Percentiles rank a stretch among this genome's conserved stretches.
phyloP scores from a whole-genome alignment of 2,329 filamentous ascomycete genomes.

The Aquanectria penicillioides region DNA sequence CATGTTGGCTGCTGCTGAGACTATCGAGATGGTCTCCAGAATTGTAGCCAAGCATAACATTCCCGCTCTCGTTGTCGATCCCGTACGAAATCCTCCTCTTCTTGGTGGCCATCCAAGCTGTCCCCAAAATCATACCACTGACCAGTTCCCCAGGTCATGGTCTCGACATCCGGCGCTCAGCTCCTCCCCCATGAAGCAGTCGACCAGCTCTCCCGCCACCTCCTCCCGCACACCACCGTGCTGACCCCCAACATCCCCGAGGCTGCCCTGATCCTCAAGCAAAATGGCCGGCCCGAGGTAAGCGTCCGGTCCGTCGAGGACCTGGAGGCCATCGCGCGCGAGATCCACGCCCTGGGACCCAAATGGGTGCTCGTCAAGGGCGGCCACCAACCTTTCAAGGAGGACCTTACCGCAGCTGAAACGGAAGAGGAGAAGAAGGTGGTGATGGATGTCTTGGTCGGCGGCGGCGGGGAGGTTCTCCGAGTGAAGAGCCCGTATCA shows the following conservation, averaged over 20 bases:
- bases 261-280: conserved; percentile 70
- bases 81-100: conserved; percentile 42
- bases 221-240: conserved; percentile 74
- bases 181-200: conserved; percentile 75
- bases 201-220: conserved; percentile 62
- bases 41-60: conserved; percentile 45
- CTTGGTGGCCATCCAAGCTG: too few species aligned
- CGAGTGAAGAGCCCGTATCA: conserved; percentile 78
- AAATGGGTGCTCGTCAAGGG: conserved; percentile 89
- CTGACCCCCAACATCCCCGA: conserved; percentile 84
- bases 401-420: conserved; percentile 67
- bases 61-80: conserved; percentile 49
- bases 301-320: conserved; percentile 68
- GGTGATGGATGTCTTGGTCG: conserved; percentile 82
- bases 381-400: conserved; percentile 83
- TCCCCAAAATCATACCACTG: conserved; percentile 7
- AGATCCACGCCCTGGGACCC: conserved; percentile 75
- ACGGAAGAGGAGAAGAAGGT: conserved; percentile 68
- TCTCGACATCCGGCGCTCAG: conserved; percentile 80
- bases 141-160: conserved; percentile 77
- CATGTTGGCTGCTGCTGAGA: conserved; percentile 52
- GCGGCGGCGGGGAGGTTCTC: conserved; percentile 62
- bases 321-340: conserved; percentile 73
- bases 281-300: conserved; percentile 53
- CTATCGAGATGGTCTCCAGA: conserved; percentile 48